phyloP scores from a whole-genome alignment of 2,329 filamentous ascomycete species.

The Neofusicoccum cordaticola region DNA sequence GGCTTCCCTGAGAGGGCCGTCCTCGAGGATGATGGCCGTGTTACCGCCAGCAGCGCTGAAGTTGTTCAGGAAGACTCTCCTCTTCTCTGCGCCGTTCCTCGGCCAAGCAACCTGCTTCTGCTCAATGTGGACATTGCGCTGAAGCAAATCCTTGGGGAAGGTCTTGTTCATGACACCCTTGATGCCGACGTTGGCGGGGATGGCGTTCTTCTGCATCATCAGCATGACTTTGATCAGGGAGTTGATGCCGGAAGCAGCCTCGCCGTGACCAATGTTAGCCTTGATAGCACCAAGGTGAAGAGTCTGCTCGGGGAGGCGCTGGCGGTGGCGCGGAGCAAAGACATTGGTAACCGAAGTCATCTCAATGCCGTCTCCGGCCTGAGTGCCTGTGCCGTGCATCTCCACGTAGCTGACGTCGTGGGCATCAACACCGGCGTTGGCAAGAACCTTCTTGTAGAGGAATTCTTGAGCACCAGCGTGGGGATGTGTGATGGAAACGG shows the following conservation, averaged over 20 bases:
- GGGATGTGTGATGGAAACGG: constrained; percentile 29
- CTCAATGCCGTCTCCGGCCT: constrained; percentile 79
- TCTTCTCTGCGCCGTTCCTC: constrained; percentile 47
- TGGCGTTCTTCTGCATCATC: constrained; percentile 55
- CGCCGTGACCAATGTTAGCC: constrained; percentile 55
- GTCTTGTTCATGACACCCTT: constrained; percentile 56
- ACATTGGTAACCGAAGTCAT: constrained; percentile 71
- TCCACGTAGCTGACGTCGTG: constrained; percentile 79
- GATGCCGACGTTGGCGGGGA: constrained; percentile 55
- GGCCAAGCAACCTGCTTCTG: constrained; percentile 45
- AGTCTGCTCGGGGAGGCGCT: constrained; percentile 49
- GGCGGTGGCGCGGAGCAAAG: constrained; percentile 55
- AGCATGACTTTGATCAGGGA: constrained; percentile 53
- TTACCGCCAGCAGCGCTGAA: constrained; percentile 67
- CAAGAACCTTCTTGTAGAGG: constrained; percentile 67
- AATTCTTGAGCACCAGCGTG: constrained; percentile 22
- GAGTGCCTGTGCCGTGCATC: constrained; percentile 86
- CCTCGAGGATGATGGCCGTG: constrained; percentile 29
- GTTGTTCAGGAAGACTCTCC: constrained; percentile 53
- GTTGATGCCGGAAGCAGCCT: constrained; percentile 55
- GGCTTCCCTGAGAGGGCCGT: constrained; percentile 18
- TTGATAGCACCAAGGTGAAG: constrained; percentile 56
- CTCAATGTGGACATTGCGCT: constrained; percentile 54
- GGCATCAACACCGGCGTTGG: constrained; percentile 71
- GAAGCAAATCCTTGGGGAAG: constrained; percentile 51